Conservation (phyloP, 1,284 basidiomycete species). For the Singerocomus rubriflavus region DNA sequence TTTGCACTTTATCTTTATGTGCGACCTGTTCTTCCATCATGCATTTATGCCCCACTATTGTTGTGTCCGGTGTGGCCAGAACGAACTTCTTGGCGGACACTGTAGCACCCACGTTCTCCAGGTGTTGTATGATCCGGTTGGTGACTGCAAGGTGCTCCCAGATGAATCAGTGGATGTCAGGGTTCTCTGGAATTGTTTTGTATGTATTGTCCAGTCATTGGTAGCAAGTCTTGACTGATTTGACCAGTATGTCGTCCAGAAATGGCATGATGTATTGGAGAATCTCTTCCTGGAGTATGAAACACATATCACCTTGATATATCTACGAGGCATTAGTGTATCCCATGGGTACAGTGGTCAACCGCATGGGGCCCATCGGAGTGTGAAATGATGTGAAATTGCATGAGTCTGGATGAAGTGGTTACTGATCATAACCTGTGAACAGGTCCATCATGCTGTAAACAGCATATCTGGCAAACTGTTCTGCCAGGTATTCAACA, state of each 20-base stretch:
- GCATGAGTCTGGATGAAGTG: neutral
- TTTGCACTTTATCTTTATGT: neutral
- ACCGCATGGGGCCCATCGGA: no score
- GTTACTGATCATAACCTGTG: neutral
- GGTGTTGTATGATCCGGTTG: neutral
- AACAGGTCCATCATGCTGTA: no score
- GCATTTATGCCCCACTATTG: neutral
- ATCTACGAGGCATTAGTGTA: neutral
- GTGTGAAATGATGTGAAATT: neutral
- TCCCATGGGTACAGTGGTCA: neutral
- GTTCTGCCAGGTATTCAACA: no score
- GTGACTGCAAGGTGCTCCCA: neutral
- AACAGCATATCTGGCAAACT: no score
- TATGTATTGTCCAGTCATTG: neutral
- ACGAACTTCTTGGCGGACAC: neutral
- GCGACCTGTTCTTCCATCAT: neutral
- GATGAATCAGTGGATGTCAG: accelerated
- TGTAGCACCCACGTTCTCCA: neutral
- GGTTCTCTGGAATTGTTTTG: neutral
- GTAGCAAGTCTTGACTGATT: neutral
- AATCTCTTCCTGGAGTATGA: neutral
- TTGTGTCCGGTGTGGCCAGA: neutral
- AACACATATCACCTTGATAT: neutral
- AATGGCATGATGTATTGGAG: neutral
- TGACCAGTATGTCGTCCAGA: neutral